Percentiles rank a stretch among this genome's conserved stretches.
Evolutionary conservation across 805 yeast species (phyloP).

Genomic region (Blastobotrys peoriensis): DNA sequence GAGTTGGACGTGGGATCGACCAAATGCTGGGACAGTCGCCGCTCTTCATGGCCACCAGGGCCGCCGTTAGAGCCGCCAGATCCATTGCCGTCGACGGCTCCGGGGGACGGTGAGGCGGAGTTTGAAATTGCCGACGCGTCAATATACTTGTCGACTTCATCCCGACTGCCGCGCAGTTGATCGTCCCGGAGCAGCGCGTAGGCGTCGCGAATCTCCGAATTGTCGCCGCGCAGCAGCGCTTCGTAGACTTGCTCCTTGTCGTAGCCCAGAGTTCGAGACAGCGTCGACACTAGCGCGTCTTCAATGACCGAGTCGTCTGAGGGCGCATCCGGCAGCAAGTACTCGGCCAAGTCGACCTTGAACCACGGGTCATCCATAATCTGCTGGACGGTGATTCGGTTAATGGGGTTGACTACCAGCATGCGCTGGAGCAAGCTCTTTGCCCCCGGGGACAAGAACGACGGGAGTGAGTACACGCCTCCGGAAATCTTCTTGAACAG

Average conservation of each 20-base stretch:
- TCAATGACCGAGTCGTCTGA: conserved; percentile 43
- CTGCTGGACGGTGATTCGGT: conserved; percentile 87
- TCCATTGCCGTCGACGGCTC: neutral
- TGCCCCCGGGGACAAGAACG: conserved; percentile 79
- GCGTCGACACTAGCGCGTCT: conserved; percentile 66
- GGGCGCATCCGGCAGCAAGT: conserved; percentile 51
- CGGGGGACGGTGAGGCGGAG: neutral
- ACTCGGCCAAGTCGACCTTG: conserved; percentile 70
- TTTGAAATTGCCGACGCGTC: conserved; percentile 7
- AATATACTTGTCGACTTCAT: conserved; percentile 18
- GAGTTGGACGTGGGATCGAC: conserved; percentile 32
- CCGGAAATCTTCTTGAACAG: conserved; percentile 85
- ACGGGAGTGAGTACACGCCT: conserved; percentile 89
- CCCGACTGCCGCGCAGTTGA: conserved; percentile 29
- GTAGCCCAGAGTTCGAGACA: conserved; percentile 82
- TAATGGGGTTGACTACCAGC: conserved; percentile 92
- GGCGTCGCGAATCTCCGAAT: conserved; percentile 76
- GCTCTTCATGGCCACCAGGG: neutral
- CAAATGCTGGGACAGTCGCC: conserved; percentile 25
- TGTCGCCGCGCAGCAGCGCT: conserved; percentile 44
- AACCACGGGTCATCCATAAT: conserved; percentile 96
- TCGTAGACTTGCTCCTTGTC: conserved; percentile 76
- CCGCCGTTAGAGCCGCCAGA: conserved; percentile 6
- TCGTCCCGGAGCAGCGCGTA: conserved; percentile 77
- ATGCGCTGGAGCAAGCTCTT: conserved; percentile 74